Evolutionary conservation across 495 filamentous ascomycete species (phyloP), one percentile per base, ranked within the genome.

Genomic region (Usnea hakonensis): DNA sequence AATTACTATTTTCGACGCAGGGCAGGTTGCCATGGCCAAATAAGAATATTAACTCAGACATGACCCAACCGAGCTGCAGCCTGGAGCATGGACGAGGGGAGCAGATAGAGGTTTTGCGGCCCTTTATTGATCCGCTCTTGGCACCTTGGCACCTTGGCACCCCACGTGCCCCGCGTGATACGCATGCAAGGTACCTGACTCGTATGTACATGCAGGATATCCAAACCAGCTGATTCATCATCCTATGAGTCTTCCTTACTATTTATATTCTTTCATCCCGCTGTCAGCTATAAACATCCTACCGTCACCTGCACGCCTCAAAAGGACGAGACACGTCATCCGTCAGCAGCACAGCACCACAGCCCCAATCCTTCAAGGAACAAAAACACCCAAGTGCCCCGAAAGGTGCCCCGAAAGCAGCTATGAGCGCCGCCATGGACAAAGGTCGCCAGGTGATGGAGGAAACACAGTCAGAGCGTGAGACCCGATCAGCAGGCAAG

Each of bases 391-490:
- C 59, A 44, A 53, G 36, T 44, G 48, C 37, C 21, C 36, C 41
- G 7, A 23, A 30, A 58, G 17, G 36, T 44, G 48, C 37, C 21
- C 36, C 41, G 7, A 23, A 30, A 58, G 17, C 44, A 52, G 61
- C 14, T 36, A 65, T 67, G 62, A 23, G 46, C 38, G 17, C 61
- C 33, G 32, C 28, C 36, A 57, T 66, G 55, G 60, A 69, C 33
- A 62, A 68, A 57, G 57, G 40, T 28, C 63, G 68, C 11, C 66
- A 68, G 44, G 52, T 65, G 28, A 57, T 62, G 55, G 56, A 70
- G 60, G 66, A 68, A 55, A 65, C 64, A 17, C 33, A 38, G 16
- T 35, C 54, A 5, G 68, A 70, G 26, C 60, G 53, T n/a, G 60
- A 64, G 50, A 65, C 68, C 6, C 60, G 68, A 33, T 60, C 55